A percentile compares a stretch with the other conserved stretches of the same genome.
Evolutionary conservation across 139 green algal genomes (phyloP).

Genomic region (Ettlia oleoabundans): DNA sequence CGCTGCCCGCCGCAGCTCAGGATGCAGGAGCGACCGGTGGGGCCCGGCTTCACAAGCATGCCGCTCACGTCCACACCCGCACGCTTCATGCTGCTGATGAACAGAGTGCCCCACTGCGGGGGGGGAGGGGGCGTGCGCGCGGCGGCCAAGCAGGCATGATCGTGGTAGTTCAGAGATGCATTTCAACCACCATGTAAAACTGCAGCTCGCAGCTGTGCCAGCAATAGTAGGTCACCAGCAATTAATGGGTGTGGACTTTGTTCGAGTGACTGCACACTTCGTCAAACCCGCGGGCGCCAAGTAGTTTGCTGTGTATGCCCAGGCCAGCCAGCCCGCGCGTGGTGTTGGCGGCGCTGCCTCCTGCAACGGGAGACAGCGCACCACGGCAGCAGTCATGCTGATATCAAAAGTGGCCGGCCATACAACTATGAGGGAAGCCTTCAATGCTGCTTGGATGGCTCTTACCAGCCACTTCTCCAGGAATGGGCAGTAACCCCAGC

Average conservation of each 20-base stretch:
- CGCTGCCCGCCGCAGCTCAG: constrained; percentile 52
- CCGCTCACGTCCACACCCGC: constrained; percentile 47
- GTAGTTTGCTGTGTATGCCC: constrained; percentile 31
- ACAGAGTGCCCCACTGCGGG: constrained; percentile 57
- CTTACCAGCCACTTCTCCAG: neutral
- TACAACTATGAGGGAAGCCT: no score
- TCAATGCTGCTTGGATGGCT: neutral
- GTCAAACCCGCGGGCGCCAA: constrained; percentile 54
- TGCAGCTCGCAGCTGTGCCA: no score
- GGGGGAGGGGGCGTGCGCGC: neutral
- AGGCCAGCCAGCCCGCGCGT: constrained; percentile 49
- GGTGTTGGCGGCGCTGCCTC: constrained; percentile 58
- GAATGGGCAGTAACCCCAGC: no score
- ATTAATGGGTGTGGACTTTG: neutral
- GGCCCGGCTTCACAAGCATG: constrained; percentile 37
- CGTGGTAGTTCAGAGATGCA: no score
- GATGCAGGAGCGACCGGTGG: constrained; percentile 64
- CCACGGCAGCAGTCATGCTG: neutral
- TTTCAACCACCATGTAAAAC: no score
- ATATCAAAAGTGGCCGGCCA: neutral
- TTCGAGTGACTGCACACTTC: constrained; percentile 21
- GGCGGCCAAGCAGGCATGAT: no score
- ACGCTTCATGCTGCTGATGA: constrained; percentile 53
- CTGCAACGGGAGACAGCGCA: constrained; percentile 14
- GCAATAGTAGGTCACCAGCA: no score